Conservation (phyloP, 306 rosid genomes). For the Spatholobus suberectus region DNA sequence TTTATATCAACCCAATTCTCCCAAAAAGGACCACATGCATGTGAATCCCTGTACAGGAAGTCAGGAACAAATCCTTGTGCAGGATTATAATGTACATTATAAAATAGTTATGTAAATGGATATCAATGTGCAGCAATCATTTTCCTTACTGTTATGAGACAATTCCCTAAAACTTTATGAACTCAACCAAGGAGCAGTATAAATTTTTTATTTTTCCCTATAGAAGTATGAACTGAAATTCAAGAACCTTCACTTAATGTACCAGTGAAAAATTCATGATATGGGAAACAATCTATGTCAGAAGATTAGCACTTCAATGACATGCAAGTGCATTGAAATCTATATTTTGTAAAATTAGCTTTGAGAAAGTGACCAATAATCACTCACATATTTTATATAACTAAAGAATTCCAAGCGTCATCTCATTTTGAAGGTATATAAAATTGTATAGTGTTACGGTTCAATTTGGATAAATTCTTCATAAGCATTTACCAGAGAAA, state of each 20-base stretch:
- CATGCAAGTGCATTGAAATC: background rate
- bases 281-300: constrained; percentile 24
- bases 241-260: constrained; percentile 18
- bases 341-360: background rate
- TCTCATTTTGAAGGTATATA: background rate
- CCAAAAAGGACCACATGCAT: background rate
- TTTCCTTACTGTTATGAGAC: background rate
- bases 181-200: constrained; percentile 8
- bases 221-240: background rate
- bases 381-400: constrained; percentile 1
- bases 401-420: constrained; percentile 22
- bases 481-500: too few species aligned
- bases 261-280: constrained; percentile 12
- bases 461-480: background rate
- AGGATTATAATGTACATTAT: background rate
- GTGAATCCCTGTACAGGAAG: background rate
- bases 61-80: background rate
- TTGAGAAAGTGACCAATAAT: constrained; percentile 17
- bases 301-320: background rate
- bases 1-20: background rate
- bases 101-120: background rate
- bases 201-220: background rate
- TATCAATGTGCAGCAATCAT: constrained; percentile 5
- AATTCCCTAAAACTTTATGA: background rate
- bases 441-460: background rate